These are phyloP conservation scores for Pneumocystis sp. DNA, from an alignment of 1,139 yeast species.

Conservation along the genomic window DNA sequence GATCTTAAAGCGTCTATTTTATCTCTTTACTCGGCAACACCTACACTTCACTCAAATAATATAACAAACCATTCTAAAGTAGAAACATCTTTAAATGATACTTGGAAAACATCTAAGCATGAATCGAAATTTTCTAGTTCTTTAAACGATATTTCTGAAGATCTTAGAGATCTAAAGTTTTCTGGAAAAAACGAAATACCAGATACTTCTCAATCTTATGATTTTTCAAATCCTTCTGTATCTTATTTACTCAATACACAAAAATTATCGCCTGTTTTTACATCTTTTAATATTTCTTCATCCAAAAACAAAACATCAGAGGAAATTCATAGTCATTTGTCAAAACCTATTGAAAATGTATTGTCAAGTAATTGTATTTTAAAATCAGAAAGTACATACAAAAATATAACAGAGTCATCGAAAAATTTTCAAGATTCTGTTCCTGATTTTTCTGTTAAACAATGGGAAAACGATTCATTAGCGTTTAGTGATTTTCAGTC, in stretches of 20 bases:
- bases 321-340: neutral
- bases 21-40: slow-evolving; percentile 72
- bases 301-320: neutral
- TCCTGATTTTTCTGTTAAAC: neutral
- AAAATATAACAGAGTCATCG: neutral
- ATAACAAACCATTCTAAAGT: neutral
- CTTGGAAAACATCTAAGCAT: neutral
- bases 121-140: neutral
- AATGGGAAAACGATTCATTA: neutral
- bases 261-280: neutral
- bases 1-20: slow-evolving; percentile 72
- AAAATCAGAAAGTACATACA: neutral
- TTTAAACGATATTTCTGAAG: neutral
- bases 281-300: neutral
- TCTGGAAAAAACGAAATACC: neutral
- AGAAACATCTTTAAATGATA: neutral
- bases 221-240: neutral
- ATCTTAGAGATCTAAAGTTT: neutral
- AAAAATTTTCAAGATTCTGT: neutral
- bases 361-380: neutral
- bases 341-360: neutral
- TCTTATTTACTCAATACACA: neutral
- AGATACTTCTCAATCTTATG: neutral
- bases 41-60: neutral
- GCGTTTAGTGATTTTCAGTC: neutral